Conservation (phyloP, 192 early-diverging fungal genomes). For the Phycomyces blakesleeanus region DNA sequence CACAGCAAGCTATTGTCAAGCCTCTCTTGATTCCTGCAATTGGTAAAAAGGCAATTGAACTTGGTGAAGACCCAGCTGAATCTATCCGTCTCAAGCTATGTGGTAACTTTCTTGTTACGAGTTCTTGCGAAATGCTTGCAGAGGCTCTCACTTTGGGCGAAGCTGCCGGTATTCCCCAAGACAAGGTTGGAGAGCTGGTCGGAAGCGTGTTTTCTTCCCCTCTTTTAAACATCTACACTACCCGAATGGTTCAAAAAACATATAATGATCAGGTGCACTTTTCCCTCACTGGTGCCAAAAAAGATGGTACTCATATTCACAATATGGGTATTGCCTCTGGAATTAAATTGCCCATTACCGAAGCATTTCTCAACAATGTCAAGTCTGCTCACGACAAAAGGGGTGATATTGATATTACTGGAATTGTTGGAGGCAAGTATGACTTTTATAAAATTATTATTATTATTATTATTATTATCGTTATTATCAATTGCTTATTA, state of each 20-base stretch:
- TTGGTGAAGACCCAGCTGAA: conserved; percentile 39
- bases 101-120: conserved; percentile 64
- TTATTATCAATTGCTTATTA: background rate
- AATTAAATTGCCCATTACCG: conserved; percentile 34
- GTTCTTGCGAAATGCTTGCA: conserved; percentile 55
- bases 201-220: conserved; percentile 46
- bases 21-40: conserved; percentile 43
- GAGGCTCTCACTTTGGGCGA: conserved; percentile 62
- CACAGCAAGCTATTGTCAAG: conserved; percentile 34
- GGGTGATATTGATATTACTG: conserved; percentile 25
- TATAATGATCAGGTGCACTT: conserved; percentile 39
- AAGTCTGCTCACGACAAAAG: conserved; percentile 5
- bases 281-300: conserved; percentile 34
- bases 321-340: conserved; percentile 33
- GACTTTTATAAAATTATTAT: background rate
- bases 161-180: conserved; percentile 43
- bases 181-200: conserved; percentile 50
- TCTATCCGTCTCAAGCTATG: conserved; percentile 58
- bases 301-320: conserved; percentile 45
- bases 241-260: conserved; percentile 36
- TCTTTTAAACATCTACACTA: conserved; percentile 45
- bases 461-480: too few relatives aligned
- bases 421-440: conserved; percentile 29
- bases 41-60: conserved; percentile 47
- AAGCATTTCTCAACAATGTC: conserved; percentile 21